A percentile compares a stretch with the other conserved stretches of the same genome.
Conservation (phyloP, 2,329 filamentous ascomycete genomes). For the Nemania sp. region DNA sequence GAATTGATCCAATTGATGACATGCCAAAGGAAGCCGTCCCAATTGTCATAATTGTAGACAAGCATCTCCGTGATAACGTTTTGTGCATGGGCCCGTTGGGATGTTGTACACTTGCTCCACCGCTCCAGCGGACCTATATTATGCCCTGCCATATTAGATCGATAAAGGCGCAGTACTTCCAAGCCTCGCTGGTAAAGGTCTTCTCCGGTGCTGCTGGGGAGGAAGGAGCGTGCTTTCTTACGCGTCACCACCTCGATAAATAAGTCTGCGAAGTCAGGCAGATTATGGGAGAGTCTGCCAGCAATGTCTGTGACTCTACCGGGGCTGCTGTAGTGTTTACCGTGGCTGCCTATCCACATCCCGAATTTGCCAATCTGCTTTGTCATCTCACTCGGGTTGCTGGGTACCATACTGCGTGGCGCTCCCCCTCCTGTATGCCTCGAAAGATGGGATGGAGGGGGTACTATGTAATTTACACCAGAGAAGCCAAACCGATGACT, state of each 20-base stretch:
- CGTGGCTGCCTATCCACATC: background rate
- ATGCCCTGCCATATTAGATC: background rate
- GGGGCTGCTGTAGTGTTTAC: too few species aligned
- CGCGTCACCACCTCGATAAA: background rate
- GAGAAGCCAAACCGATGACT: background rate
- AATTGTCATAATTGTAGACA: background rate
- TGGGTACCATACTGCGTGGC: too few species aligned
- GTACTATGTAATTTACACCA: background rate
- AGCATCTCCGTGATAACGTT: background rate
- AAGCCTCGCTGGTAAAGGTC: background rate
- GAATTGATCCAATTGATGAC: background rate
- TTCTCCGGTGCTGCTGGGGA: too few species aligned
- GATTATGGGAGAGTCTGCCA: background rate
- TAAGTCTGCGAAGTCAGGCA: background rate
- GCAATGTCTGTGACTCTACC: conserved; percentile 6
- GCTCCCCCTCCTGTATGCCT: too few species aligned
- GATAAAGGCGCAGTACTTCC: background rate
- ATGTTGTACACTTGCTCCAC: background rate
- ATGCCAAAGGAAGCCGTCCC: conserved; percentile 4
- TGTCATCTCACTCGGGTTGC: too few species aligned
- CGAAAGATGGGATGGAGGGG: background rate
- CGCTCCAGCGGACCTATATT: background rate
- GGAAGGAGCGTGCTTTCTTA: too few species aligned
- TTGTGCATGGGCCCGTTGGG: background rate
- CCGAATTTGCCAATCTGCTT: background rate